phyloP scores from a whole-genome alignment of 2,329 filamentous ascomycete genomes.

The Calonectria crousiana region DNA sequence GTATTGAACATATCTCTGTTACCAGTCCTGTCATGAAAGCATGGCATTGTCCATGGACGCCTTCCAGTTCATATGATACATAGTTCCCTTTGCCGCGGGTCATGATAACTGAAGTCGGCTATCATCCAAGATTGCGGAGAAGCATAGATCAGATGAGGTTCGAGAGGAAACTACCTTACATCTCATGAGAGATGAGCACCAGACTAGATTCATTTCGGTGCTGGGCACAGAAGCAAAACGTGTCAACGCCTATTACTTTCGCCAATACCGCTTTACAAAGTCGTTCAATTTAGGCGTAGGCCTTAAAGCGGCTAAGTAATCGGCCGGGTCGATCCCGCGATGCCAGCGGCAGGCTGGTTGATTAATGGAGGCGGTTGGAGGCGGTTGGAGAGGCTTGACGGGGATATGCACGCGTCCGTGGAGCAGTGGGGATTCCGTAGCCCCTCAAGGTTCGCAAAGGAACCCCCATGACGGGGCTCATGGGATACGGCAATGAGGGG shows the following conservation, averaged over 20 bases:
- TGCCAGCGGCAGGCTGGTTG: not conserved
- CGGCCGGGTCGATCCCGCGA: not conserved
- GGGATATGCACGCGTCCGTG: not conserved
- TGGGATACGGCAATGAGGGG: not conserved
- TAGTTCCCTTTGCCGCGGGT: not conserved
- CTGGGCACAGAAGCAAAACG: not conserved
- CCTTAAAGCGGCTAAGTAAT: not conserved
- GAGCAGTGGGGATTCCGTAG: not conserved
- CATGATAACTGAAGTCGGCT: not conserved
- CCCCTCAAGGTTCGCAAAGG: not conserved
- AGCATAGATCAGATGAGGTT: not conserved
- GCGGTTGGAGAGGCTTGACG: not conserved
- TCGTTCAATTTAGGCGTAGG: not conserved
- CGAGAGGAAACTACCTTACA: not conserved
- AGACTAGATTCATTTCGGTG: not conserved
- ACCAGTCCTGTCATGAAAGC: fast-evolving
- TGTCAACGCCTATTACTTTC: not conserved
- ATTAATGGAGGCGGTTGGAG: not conserved
- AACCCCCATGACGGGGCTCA: not conserved
- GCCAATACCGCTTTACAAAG: not conserved
- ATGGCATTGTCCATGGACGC: not conserved
- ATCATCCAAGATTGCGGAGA: not conserved
- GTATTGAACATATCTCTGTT: not conserved
- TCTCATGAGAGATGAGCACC: not conserved
- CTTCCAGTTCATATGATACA: not conserved